Evolutionary conservation across 768 basidiomycete species (phyloP).

Genomic region (Russula virescens): DNA sequence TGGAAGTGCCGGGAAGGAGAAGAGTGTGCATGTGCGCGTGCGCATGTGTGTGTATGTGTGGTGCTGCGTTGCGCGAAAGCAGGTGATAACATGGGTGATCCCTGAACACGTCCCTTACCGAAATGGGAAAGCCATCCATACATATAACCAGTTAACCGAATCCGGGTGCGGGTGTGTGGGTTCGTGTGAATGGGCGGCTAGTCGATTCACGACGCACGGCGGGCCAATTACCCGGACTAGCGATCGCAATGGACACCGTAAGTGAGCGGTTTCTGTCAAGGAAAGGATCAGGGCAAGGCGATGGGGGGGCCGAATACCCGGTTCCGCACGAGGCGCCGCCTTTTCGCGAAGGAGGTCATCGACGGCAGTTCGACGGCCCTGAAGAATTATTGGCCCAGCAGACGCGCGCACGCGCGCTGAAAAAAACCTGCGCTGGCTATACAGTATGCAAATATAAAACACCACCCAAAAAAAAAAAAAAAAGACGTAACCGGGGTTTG

Average conservation of each 20-base stretch:
- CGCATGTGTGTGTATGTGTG: neutral
- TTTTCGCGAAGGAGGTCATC: neutral
- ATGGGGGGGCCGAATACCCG: slow-evolving; percentile 2
- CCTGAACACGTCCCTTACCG: neutral
- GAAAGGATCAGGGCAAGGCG: slow-evolving; percentile 19
- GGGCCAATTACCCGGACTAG: slow-evolving; percentile 2
- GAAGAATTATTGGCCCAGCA: neutral
- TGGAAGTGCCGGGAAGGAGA: neutral
- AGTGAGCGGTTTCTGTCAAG: slow-evolving; percentile 24
- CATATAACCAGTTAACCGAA: slow-evolving; percentile 18
- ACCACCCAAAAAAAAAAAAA: too few relatives aligned
- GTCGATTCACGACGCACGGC: too few relatives aligned
- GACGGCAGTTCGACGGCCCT: slow-evolving; percentile 20
- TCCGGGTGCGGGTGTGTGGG: neutral
- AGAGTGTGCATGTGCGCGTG: neutral
- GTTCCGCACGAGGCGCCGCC: slow-evolving; percentile 13
- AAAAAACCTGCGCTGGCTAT: too few relatives aligned
- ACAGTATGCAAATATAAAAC: too few relatives aligned
- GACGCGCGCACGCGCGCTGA: too few relatives aligned
- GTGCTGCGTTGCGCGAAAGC: neutral
- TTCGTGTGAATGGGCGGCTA: slow-evolving; percentile 22
- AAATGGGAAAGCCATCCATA: neutral
- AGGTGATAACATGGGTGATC: slow-evolving; percentile 2
- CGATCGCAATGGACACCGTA: neutral
- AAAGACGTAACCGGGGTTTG: too few relatives aligned